Conservation (phyloP, 495 filamentous ascomycete species). For the Immersiella caudata region DNA sequence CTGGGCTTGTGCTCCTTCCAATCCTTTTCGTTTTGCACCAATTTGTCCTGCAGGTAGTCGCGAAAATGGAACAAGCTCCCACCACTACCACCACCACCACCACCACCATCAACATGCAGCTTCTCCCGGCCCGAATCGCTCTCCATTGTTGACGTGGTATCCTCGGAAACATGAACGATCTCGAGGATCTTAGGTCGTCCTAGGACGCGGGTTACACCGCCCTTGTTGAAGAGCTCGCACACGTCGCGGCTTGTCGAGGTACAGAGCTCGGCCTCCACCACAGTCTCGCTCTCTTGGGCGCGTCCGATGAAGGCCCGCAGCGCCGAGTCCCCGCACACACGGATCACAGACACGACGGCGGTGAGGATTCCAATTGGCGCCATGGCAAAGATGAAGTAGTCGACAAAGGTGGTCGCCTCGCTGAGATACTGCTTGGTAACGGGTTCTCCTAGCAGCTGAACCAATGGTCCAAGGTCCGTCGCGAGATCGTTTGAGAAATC, state of each 20-base stretch:
- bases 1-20: no score
- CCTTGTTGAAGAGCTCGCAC: slow-evolving; percentile 50
- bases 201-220: slow-evolving; percentile 37
- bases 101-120: no score
- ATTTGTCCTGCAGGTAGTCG: no score
- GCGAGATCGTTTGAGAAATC: slow-evolving; percentile 57
- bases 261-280: slow-evolving; percentile 39
- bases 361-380: slow-evolving; percentile 55
- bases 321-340: slow-evolving; percentile 49
- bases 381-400: slow-evolving; percentile 54
- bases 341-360: slow-evolving; percentile 51
- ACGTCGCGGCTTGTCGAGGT: slow-evolving; percentile 39
- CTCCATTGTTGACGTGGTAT: background rate
- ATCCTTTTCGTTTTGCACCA: no score
- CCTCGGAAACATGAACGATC: background rate
- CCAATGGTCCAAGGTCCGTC: slow-evolving; percentile 42
- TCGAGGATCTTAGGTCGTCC: slow-evolving; percentile 36
- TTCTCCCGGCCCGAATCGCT: background rate
- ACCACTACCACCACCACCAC: no score
- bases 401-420: slow-evolving; percentile 43
- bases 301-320: slow-evolving; percentile 54
- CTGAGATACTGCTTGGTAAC: slow-evolving; percentile 58
- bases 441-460: slow-evolving; percentile 54
- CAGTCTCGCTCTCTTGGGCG: slow-evolving; percentile 43
- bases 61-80: no score